Evolutionary conservation across 1,284 basidiomycete genomes (phyloP), one percentile per base, ranked within the genome.

Genomic region (Coniferiporia weirii): DNA sequence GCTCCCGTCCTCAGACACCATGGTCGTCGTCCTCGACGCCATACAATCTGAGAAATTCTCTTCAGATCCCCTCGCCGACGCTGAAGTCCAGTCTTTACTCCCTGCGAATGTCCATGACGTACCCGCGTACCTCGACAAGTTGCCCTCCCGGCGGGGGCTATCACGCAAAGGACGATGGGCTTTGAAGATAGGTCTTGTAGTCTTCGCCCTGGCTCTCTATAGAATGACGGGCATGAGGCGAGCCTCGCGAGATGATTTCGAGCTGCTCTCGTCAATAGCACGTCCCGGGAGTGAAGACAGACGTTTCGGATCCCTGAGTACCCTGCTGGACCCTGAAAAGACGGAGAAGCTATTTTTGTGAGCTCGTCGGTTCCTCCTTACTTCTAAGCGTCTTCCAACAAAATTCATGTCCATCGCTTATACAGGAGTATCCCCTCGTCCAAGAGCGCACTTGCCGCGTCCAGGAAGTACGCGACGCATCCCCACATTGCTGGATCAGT

Each of bases 401-500:
- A 40, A 2, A 7, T 49, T 10, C 1, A 9, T 52, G 15, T 44
- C 56, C 19, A 27, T 57, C 8, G n/a, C 22, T 40, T 19, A 22
- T 46, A n/a, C 57, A 87, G 84, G 49, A 80, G 81, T n/a, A 71
- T 84, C 17, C 85, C 85, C 0, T 78, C 76, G 63, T 67, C 75
- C 7, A 75, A 76, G 48, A 84, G 79, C 62, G 85, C 85, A 9
- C 68, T 83, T 3, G 71, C 72, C 43, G 75, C 79, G 6, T 89
- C 85, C 32, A 80, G 80, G 32, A 68, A 72, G 38, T 87, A 81
- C 70, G 84, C 85, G 1, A 81, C 80, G 1, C 81, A 84, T 63
- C 88, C 89, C 27, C 89, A 91, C 70, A 72, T 90, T 50, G 88
- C 88, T 2, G 87, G 89, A 34, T 83, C 85, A 12, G 65, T 72